A percentile compares a stretch with the other conserved stretches of the same genome.
These are phyloP conservation scores for Peziza echinospora DNA, from an alignment of 495 filamentous ascomycete species.

Conservation along the genomic window DNA sequence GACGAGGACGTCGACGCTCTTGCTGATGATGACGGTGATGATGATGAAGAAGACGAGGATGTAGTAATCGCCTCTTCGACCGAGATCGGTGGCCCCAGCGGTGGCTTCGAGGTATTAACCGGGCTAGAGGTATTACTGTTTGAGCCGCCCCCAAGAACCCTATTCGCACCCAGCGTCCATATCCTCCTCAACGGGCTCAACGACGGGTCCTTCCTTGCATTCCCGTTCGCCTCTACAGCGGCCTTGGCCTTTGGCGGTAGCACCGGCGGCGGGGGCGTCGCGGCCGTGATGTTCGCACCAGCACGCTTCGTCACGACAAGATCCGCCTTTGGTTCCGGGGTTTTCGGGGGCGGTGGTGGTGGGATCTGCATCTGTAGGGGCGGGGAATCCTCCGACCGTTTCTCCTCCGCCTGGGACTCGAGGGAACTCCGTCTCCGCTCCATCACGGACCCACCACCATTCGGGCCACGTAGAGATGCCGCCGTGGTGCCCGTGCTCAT, in stretches of 20 bases:
- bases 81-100: too few species aligned
- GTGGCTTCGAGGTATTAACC: too few species aligned
- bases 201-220: neutral
- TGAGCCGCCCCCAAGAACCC: neutral
- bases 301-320: neutral
- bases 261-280: neutral
- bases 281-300: too few species aligned
- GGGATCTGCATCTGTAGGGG: too few species aligned
- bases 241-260: neutral
- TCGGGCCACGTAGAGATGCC: too few species aligned
- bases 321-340: neutral
- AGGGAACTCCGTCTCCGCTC: neutral
- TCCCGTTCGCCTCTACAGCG: neutral
- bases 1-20: too few species aligned
- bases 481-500: slow-evolving; percentile 7
- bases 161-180: neutral
- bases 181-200: neutral
- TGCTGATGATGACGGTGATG: too few species aligned
- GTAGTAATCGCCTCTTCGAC: too few species aligned
- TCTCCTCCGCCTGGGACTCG: neutral
- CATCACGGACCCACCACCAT: neutral
- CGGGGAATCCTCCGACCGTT: too few species aligned
- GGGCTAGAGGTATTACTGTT: neutral
- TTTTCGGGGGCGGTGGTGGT: neutral
- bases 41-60: too few species aligned